A percentile compares a stretch with the other conserved stretches of the same genome.
phyloP scores from a whole-genome alignment of 768 basidiomycete species.

The Lyophyllum atratum region DNA sequence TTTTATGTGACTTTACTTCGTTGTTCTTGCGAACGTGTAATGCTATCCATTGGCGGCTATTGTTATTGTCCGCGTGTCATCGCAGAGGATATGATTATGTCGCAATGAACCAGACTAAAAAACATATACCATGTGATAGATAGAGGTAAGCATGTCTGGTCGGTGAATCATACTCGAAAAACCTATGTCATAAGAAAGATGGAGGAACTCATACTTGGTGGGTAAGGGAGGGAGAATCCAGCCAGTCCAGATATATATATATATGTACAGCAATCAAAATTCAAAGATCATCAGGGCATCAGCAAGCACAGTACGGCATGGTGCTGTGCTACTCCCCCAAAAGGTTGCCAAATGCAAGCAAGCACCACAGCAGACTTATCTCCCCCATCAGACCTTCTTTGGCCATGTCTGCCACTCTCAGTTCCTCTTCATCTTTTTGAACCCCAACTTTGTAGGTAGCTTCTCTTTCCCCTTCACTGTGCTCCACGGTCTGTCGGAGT shows the following conservation, averaged over 20 bases:
- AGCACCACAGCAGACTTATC: too few species aligned
- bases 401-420: too few species aligned
- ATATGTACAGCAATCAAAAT: background rate
- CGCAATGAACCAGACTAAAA: background rate
- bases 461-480: constrained; percentile 6
- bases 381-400: background rate
- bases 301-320: too few species aligned
- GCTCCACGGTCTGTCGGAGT: background rate
- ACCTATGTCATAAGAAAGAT: too few species aligned
- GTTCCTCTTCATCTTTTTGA: background rate
- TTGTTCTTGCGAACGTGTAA: background rate
- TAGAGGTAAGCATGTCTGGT: too few species aligned
- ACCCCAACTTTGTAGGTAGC: background rate
- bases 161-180: too few species aligned
- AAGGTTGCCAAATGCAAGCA: background rate
- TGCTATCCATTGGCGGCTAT: background rate
- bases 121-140: too few species aligned
- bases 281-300: too few species aligned
- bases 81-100: background rate
- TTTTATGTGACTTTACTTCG: background rate
- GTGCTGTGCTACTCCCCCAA: background rate
- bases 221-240: too few species aligned
- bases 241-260: background rate
- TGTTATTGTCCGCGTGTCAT: background rate
- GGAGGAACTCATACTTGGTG: background rate